Percentiles rank a stretch among this genome's conserved stretches.
Conservation (phyloP, 2,329 filamentous ascomycete species). For the Claviceps humidiphila region DNA sequence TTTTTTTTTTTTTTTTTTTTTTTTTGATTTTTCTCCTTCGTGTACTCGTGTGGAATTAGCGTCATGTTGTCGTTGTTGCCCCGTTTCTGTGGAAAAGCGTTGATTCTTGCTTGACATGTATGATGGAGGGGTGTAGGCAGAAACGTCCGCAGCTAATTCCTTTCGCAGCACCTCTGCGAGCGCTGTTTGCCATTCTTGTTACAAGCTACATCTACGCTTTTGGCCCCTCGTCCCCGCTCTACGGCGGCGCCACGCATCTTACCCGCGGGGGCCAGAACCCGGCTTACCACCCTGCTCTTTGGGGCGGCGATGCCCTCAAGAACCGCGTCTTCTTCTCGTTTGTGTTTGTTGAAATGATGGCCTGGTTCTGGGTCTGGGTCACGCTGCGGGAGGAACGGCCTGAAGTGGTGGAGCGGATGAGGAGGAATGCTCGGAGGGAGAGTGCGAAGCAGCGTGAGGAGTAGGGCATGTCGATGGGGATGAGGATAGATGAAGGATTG, state of each 20-base stretch:
- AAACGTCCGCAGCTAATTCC: not conserved
- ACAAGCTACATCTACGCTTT: slow-evolving; percentile 54
- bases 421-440: slow-evolving; percentile 9
- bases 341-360: slow-evolving; percentile 68
- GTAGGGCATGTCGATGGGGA: not conserved
- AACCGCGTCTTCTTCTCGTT: slow-evolving; percentile 79
- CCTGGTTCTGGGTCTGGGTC: slow-evolving; percentile 78
- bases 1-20: too few species aligned
- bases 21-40: too few species aligned
- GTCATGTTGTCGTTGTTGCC: too few species aligned
- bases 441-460: slow-evolving; percentile 5
- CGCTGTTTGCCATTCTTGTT: slow-evolving; percentile 47
- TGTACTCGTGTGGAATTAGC: too few species aligned
- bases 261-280: slow-evolving; percentile 15
- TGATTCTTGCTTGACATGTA: too few species aligned
- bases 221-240: slow-evolving; percentile 36
- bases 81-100: too few species aligned
- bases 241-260: slow-evolving; percentile 15
- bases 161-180: slow-evolving; percentile 45
- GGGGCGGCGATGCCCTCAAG: slow-evolving; percentile 56
- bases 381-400: slow-evolving; percentile 53
- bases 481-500: too few species aligned
- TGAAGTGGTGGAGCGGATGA: slow-evolving; percentile 26
- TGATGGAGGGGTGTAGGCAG: too few species aligned
- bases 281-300: slow-evolving; percentile 24